Conservation (phyloP, 164 flowering plant genomes). For the Stephania japonica region DNA sequence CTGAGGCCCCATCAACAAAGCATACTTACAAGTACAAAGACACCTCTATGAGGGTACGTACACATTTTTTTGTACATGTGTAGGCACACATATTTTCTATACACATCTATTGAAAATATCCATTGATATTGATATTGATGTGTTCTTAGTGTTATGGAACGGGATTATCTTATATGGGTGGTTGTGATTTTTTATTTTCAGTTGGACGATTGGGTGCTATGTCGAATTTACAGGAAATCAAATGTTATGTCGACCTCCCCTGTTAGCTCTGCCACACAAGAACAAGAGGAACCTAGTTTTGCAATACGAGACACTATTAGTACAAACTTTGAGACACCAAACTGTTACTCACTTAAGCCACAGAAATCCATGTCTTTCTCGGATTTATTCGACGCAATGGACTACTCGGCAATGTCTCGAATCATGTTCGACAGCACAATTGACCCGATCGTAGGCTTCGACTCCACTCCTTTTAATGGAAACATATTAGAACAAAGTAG, state of each 20-base stretch:
- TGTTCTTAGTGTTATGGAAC: too few relatives aligned
- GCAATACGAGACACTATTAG: background rate
- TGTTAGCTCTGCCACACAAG: background rate
- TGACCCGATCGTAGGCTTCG: background rate
- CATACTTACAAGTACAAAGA: background rate
- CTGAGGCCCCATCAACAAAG: background rate
- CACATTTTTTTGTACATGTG: background rate
- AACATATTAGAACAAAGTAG: background rate
- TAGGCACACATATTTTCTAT: background rate
- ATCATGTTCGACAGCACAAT: background rate
- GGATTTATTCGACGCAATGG: background rate
- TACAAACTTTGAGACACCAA: background rate
- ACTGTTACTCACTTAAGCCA: background rate
- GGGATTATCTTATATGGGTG: background rate
- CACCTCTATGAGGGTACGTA: background rate
- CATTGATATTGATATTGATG: background rate
- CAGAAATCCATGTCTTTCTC: slow-evolving; percentile 2
- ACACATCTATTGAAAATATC: background rate
- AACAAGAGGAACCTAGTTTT: background rate
- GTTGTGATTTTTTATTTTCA: background rate
- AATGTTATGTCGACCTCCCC: background rate
- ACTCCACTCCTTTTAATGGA: background rate
- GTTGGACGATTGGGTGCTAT: background rate
- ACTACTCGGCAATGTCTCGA: background rate
- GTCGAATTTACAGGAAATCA: background rate